Percentiles rank a stretch among this genome's conserved stretches.
These are phyloP conservation scores for Lithospermum erythrorhizon DNA, from an alignment of 257 asterid species.

Conservation along the genomic window DNA sequence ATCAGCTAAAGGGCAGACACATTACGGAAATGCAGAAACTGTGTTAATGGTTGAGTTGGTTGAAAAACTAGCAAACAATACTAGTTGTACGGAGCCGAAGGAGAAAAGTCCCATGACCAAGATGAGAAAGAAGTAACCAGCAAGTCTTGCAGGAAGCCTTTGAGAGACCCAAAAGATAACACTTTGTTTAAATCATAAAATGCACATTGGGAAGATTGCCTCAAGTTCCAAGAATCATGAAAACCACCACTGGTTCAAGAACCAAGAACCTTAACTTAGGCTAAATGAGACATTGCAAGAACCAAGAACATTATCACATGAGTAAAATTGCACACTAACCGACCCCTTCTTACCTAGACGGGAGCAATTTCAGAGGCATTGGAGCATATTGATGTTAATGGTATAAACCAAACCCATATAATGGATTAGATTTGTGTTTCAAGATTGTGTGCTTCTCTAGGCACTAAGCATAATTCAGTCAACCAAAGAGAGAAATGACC, in stretches of 20 bases:
- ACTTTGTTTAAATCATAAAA: not conserved
- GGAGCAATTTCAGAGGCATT: no score
- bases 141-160: slow-evolving; percentile 18
- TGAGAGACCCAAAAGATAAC: not conserved
- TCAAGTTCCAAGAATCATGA: not conserved
- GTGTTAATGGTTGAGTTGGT: not conserved
- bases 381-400: no score
- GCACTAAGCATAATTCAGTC: slow-evolving; percentile 7
- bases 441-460: slow-evolving; percentile 6
- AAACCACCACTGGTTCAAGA: slow-evolving; percentile 11
- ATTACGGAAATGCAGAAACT: not conserved
- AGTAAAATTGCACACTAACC: no score
- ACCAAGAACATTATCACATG: no score
- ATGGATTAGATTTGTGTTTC: slow-evolving; percentile 10
- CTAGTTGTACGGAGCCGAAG: slow-evolving; percentile 2
- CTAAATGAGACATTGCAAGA: not conserved
- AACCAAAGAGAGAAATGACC: not conserved
- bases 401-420: not conserved
- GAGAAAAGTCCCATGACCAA: not conserved
- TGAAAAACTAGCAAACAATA: slow-evolving; percentile 4
- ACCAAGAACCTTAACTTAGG: slow-evolving; percentile 16
- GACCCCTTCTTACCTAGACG: no score
- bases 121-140: slow-evolving; percentile 9
- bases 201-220: slow-evolving; percentile 2
- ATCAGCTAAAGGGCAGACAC: no score